Conservation (phyloP, 2,329 filamentous ascomycete species). For the Colletotrichum zoysiae region DNA sequence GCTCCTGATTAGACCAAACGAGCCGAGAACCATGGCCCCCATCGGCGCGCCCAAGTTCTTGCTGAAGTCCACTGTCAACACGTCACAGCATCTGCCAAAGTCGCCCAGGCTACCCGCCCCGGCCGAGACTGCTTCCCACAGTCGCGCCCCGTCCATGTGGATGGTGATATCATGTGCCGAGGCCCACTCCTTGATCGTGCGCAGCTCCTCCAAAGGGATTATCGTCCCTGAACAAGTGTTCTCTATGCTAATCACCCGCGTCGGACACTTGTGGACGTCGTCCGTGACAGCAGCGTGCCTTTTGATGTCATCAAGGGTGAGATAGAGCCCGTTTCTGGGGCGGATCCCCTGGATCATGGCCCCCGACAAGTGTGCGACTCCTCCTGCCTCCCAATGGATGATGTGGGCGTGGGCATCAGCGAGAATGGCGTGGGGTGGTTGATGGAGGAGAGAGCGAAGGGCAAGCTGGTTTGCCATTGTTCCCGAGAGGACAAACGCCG, state of each 20-base stretch:
- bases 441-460: conserved; percentile 75
- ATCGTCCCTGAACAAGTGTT: conserved; percentile 68
- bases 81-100: conserved; percentile 62
- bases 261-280: conserved; percentile 57
- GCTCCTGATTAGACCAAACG: conserved; percentile 69
- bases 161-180: conserved; percentile 58
- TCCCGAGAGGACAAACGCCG: conserved; percentile 79
- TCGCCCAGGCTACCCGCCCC: conserved; percentile 57
- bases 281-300: conserved; percentile 54
- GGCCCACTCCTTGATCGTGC: conserved; percentile 74
- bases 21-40: conserved; percentile 61
- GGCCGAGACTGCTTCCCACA: conserved; percentile 63
- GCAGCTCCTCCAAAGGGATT: conserved; percentile 75
- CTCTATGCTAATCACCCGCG: conserved; percentile 57
- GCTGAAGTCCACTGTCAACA: conserved; percentile 70
- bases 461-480: conserved; percentile 88
- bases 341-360: conserved; percentile 67
- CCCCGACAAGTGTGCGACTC: conserved; percentile 72
- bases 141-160: conserved; percentile 65
- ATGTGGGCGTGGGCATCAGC: conserved; percentile 79
- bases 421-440: conserved; percentile 78
- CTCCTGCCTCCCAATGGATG: conserved; percentile 68
- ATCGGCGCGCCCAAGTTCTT: conserved; percentile 67
- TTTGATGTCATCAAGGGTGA: conserved; percentile 59
- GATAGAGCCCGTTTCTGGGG: conserved; percentile 53